These are phyloP conservation scores for Antonospora locustae DNA, from an alignment of 371 early-diverging fungal genomes.

Conservation along the genomic window DNA sequence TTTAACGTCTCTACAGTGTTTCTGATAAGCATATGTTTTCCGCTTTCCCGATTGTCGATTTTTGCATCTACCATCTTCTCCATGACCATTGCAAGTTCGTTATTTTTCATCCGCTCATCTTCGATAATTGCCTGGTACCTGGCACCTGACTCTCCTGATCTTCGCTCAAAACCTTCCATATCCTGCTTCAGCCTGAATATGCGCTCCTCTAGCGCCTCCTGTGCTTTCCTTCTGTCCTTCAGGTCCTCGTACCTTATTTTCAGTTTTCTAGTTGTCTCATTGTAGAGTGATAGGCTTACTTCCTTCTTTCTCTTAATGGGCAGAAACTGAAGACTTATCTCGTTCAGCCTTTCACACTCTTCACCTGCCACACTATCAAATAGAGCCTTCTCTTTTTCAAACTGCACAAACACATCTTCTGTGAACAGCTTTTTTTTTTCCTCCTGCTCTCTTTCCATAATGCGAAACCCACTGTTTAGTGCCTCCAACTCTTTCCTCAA, in stretches of 20 bases:
- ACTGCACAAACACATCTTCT: slow-evolving; percentile 1
- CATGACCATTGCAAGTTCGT: slow-evolving; percentile 58
- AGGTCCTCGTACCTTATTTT: background rate
- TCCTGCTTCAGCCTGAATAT: background rate
- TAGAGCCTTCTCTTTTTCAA: slow-evolving; percentile 24
- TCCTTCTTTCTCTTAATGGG: no score
- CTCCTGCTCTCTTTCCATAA: slow-evolving; percentile 54
- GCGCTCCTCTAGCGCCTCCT: background rate
- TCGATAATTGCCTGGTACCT: slow-evolving; percentile 1
- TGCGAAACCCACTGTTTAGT: slow-evolving; percentile 58
- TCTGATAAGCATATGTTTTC: slow-evolving; percentile 61
- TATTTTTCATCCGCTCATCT: slow-evolving; percentile 64
- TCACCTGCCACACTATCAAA: slow-evolving; percentile 8
- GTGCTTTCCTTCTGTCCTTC: slow-evolving; percentile 2
- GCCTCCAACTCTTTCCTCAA: slow-evolving; percentile 61
- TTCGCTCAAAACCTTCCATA: background rate
- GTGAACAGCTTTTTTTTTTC: slow-evolving; percentile 5
- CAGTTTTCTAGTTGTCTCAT: no score
- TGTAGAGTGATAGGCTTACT: no score
- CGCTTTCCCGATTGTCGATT: slow-evolving; percentile 65
- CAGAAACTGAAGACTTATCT: no score
- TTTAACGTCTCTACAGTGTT: slow-evolving; percentile 66
- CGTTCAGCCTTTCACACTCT: slow-evolving; percentile 7
- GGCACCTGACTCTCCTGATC: background rate
- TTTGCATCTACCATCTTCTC: slow-evolving; percentile 56